phyloP scores from a whole-genome alignment of 805 yeast species.

The Lipomyces spencermartinsiae region DNA sequence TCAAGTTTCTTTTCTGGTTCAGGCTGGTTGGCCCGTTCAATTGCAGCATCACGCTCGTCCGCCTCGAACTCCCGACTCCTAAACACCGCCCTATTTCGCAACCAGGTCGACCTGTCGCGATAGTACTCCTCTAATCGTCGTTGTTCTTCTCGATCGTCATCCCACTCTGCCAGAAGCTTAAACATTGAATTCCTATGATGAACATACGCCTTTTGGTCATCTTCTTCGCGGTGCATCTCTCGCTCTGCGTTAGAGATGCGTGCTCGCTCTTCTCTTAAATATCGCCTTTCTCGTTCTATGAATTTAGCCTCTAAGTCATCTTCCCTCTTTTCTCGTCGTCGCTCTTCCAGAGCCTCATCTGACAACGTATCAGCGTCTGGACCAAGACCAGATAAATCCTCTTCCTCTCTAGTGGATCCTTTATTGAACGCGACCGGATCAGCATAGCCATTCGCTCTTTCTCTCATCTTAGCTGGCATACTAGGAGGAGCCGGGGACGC shows the following conservation, averaged over 20 bases:
- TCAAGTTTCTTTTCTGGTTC: slow-evolving; percentile 3
- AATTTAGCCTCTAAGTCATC: slow-evolving; percentile 30
- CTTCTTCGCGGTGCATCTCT: slow-evolving; percentile 31
- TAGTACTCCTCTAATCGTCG: slow-evolving; percentile 36
- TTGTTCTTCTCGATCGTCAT: slow-evolving; percentile 38
- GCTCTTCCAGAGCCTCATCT: slow-evolving; percentile 35
- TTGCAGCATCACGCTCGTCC: slow-evolving; percentile 32
- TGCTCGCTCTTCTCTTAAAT: slow-evolving; percentile 31
- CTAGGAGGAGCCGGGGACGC: slow-evolving; percentile 15
- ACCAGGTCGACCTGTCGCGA: slow-evolving; percentile 38
- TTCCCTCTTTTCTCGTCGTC: slow-evolving; percentile 29
- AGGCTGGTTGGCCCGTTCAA: slow-evolving; percentile 10
- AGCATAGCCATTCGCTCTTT: slow-evolving; percentile 8
- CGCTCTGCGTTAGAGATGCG: slow-evolving; percentile 36
- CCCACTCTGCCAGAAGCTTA: slow-evolving; percentile 33
- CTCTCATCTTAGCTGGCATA: slow-evolving; percentile 14
- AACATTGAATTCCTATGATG: slow-evolving; percentile 16
- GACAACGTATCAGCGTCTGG: slow-evolving; percentile 24
- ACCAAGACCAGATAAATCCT: slow-evolving; percentile 15
- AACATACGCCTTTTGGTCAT: slow-evolving; percentile 25
- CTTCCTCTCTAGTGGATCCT: slow-evolving; percentile 9
- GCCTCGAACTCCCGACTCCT: slow-evolving; percentile 36
- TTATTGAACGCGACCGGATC: slow-evolving; percentile 30
- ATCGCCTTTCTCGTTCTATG: slow-evolving; percentile 37
- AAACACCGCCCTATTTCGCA: slow-evolving; percentile 28